Conservation (phyloP, 306 rosid genomes). For the Glycine soja region DNA sequence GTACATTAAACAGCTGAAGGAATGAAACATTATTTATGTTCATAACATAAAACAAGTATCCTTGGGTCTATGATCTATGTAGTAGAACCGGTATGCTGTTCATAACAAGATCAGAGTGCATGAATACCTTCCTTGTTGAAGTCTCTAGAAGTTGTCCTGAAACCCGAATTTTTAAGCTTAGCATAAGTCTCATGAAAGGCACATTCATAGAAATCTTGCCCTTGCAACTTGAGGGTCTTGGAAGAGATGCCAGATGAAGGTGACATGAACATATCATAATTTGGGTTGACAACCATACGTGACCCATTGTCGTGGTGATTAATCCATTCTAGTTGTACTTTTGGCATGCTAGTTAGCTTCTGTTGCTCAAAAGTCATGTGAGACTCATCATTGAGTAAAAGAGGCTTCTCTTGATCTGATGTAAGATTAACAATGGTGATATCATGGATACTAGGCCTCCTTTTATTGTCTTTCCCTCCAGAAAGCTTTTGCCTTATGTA, state of each 20-base stretch:
- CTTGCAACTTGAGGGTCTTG: slow-evolving; percentile 51
- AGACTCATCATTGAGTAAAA: slow-evolving; percentile 43
- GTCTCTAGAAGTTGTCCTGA: slow-evolving; percentile 51
- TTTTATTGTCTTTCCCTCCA: slow-evolving; percentile 61
- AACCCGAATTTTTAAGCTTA: slow-evolving; percentile 50
- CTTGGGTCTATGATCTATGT: slow-evolving; percentile 31
- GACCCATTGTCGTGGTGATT: slow-evolving; percentile 46
- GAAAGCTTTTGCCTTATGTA: slow-evolving; percentile 65
- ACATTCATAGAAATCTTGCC: slow-evolving; percentile 51
- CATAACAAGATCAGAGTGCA: slow-evolving; percentile 49
- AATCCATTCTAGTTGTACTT: slow-evolving; percentile 49
- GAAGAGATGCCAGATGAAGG: slow-evolving; percentile 54
- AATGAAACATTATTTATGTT: slow-evolving; percentile 44
- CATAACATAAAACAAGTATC: slow-evolving; percentile 32
- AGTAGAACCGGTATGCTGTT: slow-evolving; percentile 22
- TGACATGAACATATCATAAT: slow-evolving; percentile 49
- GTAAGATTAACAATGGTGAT: slow-evolving; percentile 64
- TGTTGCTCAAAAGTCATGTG: slow-evolving; percentile 47
- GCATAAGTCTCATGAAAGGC: slow-evolving; percentile 58
- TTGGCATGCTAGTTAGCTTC: slow-evolving; percentile 43
- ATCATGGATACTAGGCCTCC: slow-evolving; percentile 80
- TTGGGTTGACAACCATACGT: slow-evolving; percentile 51
- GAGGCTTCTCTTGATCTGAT: slow-evolving; percentile 44
- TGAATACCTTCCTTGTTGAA: slow-evolving; percentile 47
- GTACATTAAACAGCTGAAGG: slow-evolving; percentile 41